Evolutionary conservation across 1,284 basidiomycete species (phyloP).

Genomic region (Trichosporon ovoides): DNA sequence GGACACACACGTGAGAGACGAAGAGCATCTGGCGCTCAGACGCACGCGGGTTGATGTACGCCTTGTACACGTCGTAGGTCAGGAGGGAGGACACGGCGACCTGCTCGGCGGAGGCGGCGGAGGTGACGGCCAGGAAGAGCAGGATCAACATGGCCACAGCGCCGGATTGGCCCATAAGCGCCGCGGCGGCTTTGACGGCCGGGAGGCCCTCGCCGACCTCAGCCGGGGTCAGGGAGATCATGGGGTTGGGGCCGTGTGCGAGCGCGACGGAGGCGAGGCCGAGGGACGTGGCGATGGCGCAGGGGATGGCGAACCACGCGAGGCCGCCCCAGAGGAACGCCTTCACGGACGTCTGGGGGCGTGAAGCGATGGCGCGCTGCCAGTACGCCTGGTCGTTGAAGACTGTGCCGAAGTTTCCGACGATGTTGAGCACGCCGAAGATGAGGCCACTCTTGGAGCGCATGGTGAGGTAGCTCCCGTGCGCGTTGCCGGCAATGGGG

Average conservation of each 20-base stretch:
- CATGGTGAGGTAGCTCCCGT: slow-evolving; percentile 67
- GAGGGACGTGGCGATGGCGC: slow-evolving; percentile 54
- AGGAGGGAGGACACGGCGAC: slow-evolving; percentile 76
- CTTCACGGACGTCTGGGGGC: slow-evolving; percentile 75
- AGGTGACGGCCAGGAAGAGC: slow-evolving; percentile 62
- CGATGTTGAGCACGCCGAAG: slow-evolving; percentile 78
- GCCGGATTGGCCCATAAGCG: slow-evolving; percentile 68
- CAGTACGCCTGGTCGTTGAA: slow-evolving; percentile 52
- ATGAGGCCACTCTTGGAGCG: slow-evolving; percentile 73
- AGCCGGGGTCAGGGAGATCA: slow-evolving; percentile 53
- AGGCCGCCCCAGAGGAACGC: slow-evolving; percentile 83
- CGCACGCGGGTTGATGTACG: slow-evolving; percentile 59
- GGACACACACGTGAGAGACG: slow-evolving; percentile 53
- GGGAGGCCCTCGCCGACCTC: slow-evolving; percentile 80
- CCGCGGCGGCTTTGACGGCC: slow-evolving; percentile 62
- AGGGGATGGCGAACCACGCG: slow-evolving; percentile 80
- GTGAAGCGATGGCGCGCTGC: slow-evolving; percentile 82
- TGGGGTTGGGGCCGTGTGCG: slow-evolving; percentile 53
- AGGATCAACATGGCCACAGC: slow-evolving; percentile 53
- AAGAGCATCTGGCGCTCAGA: slow-evolving; percentile 58
- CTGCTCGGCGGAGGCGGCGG: slow-evolving; percentile 79
- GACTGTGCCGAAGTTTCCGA: slow-evolving; percentile 54
- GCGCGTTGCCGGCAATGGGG: slow-evolving; percentile 58
- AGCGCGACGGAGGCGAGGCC: slow-evolving; percentile 77
- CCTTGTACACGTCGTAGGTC: slow-evolving; percentile 68